Base-by-base conservation (phyloP, 768 basidiomycete species). In the Tephrocybe sp. region DNA sequence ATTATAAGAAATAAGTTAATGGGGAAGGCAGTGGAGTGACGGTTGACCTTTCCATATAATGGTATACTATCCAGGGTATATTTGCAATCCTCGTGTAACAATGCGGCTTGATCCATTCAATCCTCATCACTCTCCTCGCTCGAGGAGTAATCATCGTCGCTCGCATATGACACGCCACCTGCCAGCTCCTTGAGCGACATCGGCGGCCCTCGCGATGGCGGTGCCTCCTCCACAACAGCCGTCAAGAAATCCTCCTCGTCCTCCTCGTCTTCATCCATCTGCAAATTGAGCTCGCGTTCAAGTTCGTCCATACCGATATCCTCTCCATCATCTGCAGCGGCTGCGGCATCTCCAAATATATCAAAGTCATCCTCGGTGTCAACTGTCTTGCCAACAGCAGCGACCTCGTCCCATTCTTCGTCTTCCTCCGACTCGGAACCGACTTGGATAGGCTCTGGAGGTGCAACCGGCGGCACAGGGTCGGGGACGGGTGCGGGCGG, bases 51-150 rank as follows among this genome's bases (percentile, higher is more conserved):
- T 37, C 36, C 18, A 19, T 37, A 37, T 37, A 12, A 15, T 34
- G 16, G 16, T 19, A 37, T 37, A 8, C 12, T 19, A 6, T 19
- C 12, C 3, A 6, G 16, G 6, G 16, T 37, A n/a, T n/a, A n/a
- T n/a, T n/a, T n/a, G n/a, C n/a, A n/a, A n/a, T 19, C 36, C 36
- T 19, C 18, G 16, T 8, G 6, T 18, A 12, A 40, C 19, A 40
- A 40, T 8, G 21, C 8, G 21, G 4, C 22, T 3, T 28, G 12
- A 13, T 8, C 4, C 26, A 5, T 11, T 59, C 52, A 79, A 53
- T 79, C 74, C 43, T 78, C 78, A 50, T 82, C 80, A 56, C 75
- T 79, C 2, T 82, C 79, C 22, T 80, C 74, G 53, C 79, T 82
- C 8, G 76, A 76, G 15, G 75, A 74, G 48, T 75, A 78, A 32